A percentile compares a stretch with the other conserved stretches of the same genome.
Evolutionary conservation across 768 basidiomycete species (phyloP).

Genomic region (Suillus luteus): DNA sequence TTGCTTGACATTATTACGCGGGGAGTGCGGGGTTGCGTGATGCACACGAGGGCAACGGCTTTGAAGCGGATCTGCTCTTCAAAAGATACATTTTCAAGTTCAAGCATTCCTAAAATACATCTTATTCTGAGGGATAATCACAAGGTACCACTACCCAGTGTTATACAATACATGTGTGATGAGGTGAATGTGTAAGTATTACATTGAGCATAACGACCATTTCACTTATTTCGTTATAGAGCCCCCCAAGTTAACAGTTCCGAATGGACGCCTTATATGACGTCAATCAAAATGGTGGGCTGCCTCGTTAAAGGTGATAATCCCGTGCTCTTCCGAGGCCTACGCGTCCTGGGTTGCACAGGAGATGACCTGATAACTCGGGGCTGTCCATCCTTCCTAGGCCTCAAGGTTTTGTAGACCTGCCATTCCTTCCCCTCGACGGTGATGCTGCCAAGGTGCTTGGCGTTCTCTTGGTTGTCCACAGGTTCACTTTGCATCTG

Average conservation of each 20-base stretch:
- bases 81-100: background rate
- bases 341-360: background rate
- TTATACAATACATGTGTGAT: background rate
- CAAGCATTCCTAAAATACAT: background rate
- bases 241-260: background rate
- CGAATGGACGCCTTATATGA: background rate
- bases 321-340: background rate
- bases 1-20: background rate
- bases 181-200: background rate
- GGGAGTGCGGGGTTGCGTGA: background rate
- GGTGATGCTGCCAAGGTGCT: slow-evolving; percentile 12
- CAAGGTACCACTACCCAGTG: background rate
- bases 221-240: background rate
- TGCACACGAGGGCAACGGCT: background rate
- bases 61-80: background rate
- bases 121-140: background rate
- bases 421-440: slow-evolving; percentile 9
- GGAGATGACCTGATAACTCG: slow-evolving; percentile 6
- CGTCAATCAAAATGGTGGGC: background rate
- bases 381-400: slow-evolving; percentile 6
- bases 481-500: background rate
- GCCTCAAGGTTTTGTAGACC: slow-evolving; percentile 7
- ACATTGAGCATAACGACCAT: background rate
- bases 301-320: background rate
- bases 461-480: slow-evolving; percentile 2